These are phyloP conservation scores for Staphylotrichum longicolle DNA, from an alignment of 495 filamentous ascomycete genomes.

Conservation along the genomic window DNA sequence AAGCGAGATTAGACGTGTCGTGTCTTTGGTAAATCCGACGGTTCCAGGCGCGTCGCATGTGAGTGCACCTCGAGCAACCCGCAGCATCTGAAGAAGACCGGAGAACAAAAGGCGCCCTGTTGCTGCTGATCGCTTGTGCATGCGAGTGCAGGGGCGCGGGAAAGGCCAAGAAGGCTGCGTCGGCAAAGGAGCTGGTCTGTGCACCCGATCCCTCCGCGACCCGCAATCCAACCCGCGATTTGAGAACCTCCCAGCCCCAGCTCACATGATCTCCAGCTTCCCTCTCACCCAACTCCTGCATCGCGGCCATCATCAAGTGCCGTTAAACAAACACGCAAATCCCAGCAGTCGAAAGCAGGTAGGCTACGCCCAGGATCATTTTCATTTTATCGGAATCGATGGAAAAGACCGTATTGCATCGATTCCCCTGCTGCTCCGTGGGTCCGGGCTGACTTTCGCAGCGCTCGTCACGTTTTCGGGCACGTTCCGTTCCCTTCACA, in stretches of 20 bases:
- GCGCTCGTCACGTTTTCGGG: conserved; percentile 40
- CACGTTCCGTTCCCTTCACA: conserved; percentile 35
- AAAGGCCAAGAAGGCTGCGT: conserved; percentile 1
- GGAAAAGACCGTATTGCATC: conserved; percentile 15
- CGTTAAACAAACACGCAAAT: conserved; percentile 14
- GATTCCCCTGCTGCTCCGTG: conserved; percentile 10
- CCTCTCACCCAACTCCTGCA: conserved; percentile 30
- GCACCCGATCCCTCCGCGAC: conserved; percentile 19
- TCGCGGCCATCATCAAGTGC: conserved; percentile 14
- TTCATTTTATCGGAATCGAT: not conserved
- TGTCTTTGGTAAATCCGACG: not conserved
- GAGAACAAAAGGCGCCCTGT: conserved; percentile 7
- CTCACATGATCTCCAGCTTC: conserved; percentile 35
- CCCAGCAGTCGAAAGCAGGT: conserved; percentile 21
- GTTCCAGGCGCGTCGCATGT: too few species aligned
- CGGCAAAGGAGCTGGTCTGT: conserved; percentile 26
- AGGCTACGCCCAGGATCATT: conserved; percentile 3
- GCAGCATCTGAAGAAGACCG: not conserved
- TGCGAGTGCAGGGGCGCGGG: not conserved
- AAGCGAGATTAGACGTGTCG: not conserved
- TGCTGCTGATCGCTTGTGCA: conserved; percentile 12
- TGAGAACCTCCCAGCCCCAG: conserved; percentile 27
- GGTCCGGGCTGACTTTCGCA: conserved; percentile 27
- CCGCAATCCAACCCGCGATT: conserved; percentile 17
- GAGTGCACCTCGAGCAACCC: too few species aligned